A percentile compares a stretch with the other conserved stretches of the same genome.
Evolutionary conservation across 805 yeast species (phyloP).

Genomic region (Hyphopichia homilentoma): DNA sequence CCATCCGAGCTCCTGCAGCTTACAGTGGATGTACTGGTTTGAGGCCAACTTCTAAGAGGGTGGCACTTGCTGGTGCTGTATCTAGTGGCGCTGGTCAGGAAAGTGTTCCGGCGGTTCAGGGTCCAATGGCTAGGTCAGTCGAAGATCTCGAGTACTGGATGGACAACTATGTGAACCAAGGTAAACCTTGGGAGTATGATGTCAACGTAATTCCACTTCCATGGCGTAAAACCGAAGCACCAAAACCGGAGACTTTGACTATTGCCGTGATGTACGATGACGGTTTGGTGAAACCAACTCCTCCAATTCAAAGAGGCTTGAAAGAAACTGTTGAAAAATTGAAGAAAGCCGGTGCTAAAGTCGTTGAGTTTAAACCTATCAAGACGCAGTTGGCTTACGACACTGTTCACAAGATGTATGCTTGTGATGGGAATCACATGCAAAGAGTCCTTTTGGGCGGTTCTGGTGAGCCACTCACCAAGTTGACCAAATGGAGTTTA

Average conservation of each 20-base stretch:
- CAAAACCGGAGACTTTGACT: slow-evolving; percentile 43
- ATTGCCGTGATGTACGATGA: slow-evolving; percentile 64
- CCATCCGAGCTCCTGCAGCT: slow-evolving; percentile 43
- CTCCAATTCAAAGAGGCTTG: slow-evolving; percentile 60
- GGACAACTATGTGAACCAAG: slow-evolving; percentile 57
- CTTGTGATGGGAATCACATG: slow-evolving; percentile 63
- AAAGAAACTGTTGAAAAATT: slow-evolving; percentile 52
- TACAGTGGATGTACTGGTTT: slow-evolving; percentile 39
- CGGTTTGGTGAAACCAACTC: slow-evolving; percentile 62
- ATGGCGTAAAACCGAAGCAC: slow-evolving; percentile 47
- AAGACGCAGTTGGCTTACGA: slow-evolving; percentile 56
- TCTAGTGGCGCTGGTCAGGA: slow-evolving; percentile 62
- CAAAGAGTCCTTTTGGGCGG: slow-evolving; percentile 48
- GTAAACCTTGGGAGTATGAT: slow-evolving; percentile 60
- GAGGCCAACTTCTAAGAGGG: slow-evolving; percentile 39
- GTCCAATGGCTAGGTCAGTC: slow-evolving; percentile 62
- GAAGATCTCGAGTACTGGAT: slow-evolving; percentile 69
- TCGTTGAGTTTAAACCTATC: slow-evolving; percentile 56
- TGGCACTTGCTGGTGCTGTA: slow-evolving; percentile 41
- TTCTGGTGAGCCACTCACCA: slow-evolving; percentile 68
- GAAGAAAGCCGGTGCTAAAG: slow-evolving; percentile 54
- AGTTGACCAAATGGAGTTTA: slow-evolving; percentile 60
- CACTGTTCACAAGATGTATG: slow-evolving; percentile 53
- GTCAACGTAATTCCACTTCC: slow-evolving; percentile 45
- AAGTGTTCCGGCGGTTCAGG: slow-evolving; percentile 60